Base-by-base conservation (phyloP, 257 asterid genomes). In the Nyctanthes arbortristis region DNA sequence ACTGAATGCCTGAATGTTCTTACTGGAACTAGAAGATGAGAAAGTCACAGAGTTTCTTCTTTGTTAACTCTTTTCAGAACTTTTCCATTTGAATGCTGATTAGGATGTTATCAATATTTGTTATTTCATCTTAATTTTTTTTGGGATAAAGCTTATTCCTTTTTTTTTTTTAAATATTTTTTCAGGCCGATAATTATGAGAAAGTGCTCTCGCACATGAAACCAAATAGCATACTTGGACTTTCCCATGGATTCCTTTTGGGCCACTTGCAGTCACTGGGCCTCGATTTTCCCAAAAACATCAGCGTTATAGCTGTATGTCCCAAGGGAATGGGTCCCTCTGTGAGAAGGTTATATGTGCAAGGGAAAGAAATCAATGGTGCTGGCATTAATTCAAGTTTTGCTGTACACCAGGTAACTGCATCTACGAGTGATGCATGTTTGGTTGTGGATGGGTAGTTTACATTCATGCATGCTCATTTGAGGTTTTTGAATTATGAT, bases 251-350 rank as follows among this genome's bases (percentile, higher is more conserved):
- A 31, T 90, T 93, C 85, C 88, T 93, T 75, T 88, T 93, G 84
- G 98, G 97, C 69, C 98, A 93, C 87, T 80, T 93, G 79, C 98
- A 93, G 84, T 90, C 98, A 0, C 55, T 73, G 80, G 97, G 90
- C 60, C 81, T 76, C 27, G 97, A 93, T 72, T 93, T 93, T 58
- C 98, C 98, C 5, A 90, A 90, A 77, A 84, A 93, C 81, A 78
- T 90, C 31, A 93, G 98, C 55, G 97, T 93, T 33, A 81, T 88
- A 70, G 98, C 98, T 65, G 97, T 93, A 45, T 93, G 98, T 52
- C 98, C 98, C 67, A 93, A 93, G 88, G 98, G 98, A 67, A 93
- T 93, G 98, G 98, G 98, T n/a, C 98, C 98, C 4, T 93, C 98
- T 13, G 98, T 93, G 45, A 87, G 98, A 82, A 84, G 98, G 87